These are phyloP conservation scores for Priceomyces melissophilus DNA, from an alignment of 805 yeast genomes.

Conservation along the genomic window DNA sequence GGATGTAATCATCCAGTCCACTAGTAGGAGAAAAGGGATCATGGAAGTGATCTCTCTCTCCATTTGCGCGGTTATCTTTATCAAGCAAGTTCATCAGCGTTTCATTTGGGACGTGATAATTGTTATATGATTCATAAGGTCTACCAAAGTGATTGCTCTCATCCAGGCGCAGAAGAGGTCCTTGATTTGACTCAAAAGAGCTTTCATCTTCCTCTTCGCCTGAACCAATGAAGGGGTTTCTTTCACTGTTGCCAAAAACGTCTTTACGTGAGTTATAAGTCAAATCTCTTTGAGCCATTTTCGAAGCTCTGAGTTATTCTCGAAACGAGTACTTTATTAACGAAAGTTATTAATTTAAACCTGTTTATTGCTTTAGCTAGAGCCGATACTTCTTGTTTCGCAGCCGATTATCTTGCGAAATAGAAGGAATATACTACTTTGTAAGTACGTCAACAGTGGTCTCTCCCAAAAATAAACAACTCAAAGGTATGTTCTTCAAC, in stretches of 20 bases:
- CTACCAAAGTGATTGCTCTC: conserved; percentile 6
- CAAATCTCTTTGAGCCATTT: conserved; percentile 13
- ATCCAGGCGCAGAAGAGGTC: conserved; percentile 8
- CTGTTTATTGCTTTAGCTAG: too few species aligned
- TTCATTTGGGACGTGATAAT: conserved; percentile 37
- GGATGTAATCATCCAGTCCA: conserved; percentile 17
- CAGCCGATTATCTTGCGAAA: too few species aligned
- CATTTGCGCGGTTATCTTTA: conserved; percentile 10
- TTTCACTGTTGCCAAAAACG: conserved; percentile 1
- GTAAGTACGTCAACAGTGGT: too few species aligned
- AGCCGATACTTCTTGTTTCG: too few species aligned
- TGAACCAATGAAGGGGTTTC: conserved; percentile 8
- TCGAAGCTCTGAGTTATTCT: not conserved
- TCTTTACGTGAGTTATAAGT: conserved; percentile 20
- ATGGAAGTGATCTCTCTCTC: not conserved
- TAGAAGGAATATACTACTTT: too few species aligned
- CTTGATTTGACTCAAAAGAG: conserved; percentile 8
- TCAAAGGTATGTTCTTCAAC: too few species aligned
- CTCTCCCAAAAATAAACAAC: too few species aligned
- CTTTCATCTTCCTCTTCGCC: conserved; percentile 7
- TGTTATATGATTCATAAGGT: conserved; percentile 31
- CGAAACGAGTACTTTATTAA: too few species aligned
- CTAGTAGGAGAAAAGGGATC: conserved; percentile 1
- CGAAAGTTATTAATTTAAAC: too few species aligned
- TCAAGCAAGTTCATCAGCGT: conserved; percentile 20